Base-by-base conservation (phyloP, 306 rosid species). In the Inga oerstediana region DNA sequence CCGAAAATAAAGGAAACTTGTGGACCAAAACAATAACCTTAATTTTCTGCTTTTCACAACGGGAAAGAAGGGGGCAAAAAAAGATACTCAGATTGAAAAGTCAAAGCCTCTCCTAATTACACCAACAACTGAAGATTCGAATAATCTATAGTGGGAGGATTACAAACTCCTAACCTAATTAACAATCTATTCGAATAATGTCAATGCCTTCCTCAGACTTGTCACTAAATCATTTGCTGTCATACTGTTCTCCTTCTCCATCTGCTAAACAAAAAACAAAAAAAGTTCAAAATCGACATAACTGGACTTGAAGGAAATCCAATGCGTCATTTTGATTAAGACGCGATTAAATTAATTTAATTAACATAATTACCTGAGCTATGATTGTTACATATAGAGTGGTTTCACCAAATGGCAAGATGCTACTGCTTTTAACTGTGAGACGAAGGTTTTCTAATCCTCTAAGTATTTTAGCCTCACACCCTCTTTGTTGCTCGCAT, bases 351-450 rank as follows among this genome's bases (percentile, higher is more conserved):
- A 19, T 8, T n/a, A 24, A 62, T 27, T 16, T 62, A 11, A 65
- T 67, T 62, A 62, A 49, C 8, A 2, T 15, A 64, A 37, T 73
- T 74, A 87, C 90, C 90, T 82, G 74, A 71, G 90, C 80, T 64
- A 87, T 46, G 54, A 87, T 82, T 14, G 99, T 92, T 22, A 93
- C 81, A 77, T 84, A 91, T 46, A 89, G 82, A 13, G 91, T 88
- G 69, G 93, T 89, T 59, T 79, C 83, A 4, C 93, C 98, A 87
- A 93, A 92, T 19, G 95, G 91, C 32, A 93, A 76, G 79, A 83
- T 77, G 82, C 90, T 83, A 88, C 92, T 92, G 34, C 89, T 87
- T 9, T 88, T 80, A 81, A 92, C 68, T 7, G 84, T 84, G 72
- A 95, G 93, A 64, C 75, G 59, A 45, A 86, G 89, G 52, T 78